phyloP scores from a whole-genome alignment of 1,139 yeast genomes.

The Diutina ranongensis region DNA sequence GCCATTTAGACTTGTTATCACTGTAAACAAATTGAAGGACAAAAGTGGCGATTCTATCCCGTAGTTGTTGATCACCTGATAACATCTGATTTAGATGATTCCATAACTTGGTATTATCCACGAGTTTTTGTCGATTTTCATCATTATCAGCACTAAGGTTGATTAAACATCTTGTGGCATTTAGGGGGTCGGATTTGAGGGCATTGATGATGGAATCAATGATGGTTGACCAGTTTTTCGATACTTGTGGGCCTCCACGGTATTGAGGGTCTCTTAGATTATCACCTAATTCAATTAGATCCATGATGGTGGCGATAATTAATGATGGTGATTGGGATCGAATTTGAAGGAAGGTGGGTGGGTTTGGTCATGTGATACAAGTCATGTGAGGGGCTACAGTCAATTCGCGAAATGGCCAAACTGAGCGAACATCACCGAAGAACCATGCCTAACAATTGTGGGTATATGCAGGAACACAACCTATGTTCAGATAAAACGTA shows the following conservation, averaged over 20 bases:
- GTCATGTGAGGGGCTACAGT: too few species aligned
- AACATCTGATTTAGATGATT: background rate
- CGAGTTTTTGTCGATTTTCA: background rate
- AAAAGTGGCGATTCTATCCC: background rate
- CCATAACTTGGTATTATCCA: background rate
- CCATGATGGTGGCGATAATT: background rate
- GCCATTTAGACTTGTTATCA: background rate
- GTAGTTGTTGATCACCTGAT: background rate
- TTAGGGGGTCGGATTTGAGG: background rate
- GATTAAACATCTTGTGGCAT: background rate
- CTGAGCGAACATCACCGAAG: too few species aligned
- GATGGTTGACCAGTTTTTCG: background rate
- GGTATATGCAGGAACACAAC: too few species aligned
- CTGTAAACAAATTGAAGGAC: background rate
- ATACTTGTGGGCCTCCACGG: background rate
- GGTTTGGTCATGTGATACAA: too few species aligned
- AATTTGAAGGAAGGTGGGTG: too few species aligned
- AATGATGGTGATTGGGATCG: too few species aligned
- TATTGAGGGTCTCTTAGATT: background rate
- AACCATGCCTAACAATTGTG: too few species aligned
- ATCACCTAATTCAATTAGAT: background rate
- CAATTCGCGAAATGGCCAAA: too few species aligned
- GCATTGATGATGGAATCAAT: background rate
- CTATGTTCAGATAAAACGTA: too few species aligned
- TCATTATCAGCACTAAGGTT: slow-evolving; percentile 2